Conservation (phyloP, 306 rosid genomes). For the Castanopsis chinensis region DNA sequence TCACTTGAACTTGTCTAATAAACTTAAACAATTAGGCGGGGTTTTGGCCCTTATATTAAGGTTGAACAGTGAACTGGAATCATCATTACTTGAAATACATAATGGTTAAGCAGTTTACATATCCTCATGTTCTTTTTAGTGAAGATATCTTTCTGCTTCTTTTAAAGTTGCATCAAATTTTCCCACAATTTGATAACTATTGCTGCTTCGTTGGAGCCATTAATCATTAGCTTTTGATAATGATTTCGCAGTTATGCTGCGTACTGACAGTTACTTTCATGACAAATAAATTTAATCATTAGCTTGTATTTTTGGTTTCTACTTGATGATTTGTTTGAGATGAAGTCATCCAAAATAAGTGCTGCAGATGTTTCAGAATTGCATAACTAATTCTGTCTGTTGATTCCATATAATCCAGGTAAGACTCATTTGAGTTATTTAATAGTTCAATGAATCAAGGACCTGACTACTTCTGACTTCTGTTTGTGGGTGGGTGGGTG, state of each 20-base stretch:
- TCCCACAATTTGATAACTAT: not conserved
- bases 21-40: not conserved
- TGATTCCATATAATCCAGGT: not conserved
- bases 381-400: not conserved
- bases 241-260: conserved; percentile 16
- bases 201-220: not conserved
- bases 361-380: not conserved
- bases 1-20: conserved; percentile 2
- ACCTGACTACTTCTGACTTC: not conserved
- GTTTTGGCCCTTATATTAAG: not conserved
- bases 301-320: not conserved
- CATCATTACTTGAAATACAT: not conserved
- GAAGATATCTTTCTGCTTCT: not conserved
- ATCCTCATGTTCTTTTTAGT: not conserved
- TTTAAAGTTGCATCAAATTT: not conserved
- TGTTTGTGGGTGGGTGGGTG: not conserved
- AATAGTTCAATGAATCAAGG: not conserved
- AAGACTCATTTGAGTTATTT: not conserved
- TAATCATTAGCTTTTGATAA: not conserved
- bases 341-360: not conserved
- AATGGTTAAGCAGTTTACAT: not conserved
- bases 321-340: not conserved
- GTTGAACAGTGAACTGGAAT: not conserved
- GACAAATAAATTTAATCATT: conserved; percentile 11
- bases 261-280: conserved; percentile 23